Evolutionary conservation across 2,329 filamentous ascomycete genomes (phyloP).

Genomic region (Microsporum ferrugineum): DNA sequence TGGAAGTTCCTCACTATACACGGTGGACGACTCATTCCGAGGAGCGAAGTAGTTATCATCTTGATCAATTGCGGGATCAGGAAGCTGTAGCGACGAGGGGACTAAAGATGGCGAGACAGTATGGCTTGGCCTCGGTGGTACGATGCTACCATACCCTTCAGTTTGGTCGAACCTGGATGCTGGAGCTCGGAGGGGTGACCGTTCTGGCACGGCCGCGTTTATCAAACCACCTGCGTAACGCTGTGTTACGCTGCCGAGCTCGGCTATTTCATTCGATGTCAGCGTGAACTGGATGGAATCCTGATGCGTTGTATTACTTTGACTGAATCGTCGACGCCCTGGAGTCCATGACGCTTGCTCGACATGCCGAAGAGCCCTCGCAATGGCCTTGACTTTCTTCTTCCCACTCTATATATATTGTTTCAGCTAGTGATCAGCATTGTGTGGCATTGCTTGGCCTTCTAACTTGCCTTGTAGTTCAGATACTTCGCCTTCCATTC

Average conservation of each 20-base stretch:
- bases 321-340: conserved; percentile 23
- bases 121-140: conserved; percentile 41
- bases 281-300: neutral
- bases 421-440: conserved; percentile 2
- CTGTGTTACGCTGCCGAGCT: neutral
- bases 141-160: conserved; percentile 53
- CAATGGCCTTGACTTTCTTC: conserved; percentile 79
- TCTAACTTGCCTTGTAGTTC: conserved; percentile 63
- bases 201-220: conserved; percentile 3
- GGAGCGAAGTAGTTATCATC: conserved; percentile 18
- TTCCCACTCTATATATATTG: conserved; percentile 51
- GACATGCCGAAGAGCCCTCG: conserved; percentile 54
- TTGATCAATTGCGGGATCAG: conserved; percentile 49
- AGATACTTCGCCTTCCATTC: conserved; percentile 94
- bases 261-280: neutral
- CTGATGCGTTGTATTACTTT: neutral
- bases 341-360: conserved; percentile 47
- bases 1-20: conserved; percentile 7
- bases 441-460: neutral
- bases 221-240: neutral
- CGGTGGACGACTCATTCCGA: neutral
- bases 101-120: conserved; percentile 22
- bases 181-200: conserved; percentile 26
- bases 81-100: conserved; percentile 47
- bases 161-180: conserved; percentile 28